Evolutionary conservation across 1,284 basidiomycete species (phyloP).

Genomic region (Boletus albobrunnescens): DNA sequence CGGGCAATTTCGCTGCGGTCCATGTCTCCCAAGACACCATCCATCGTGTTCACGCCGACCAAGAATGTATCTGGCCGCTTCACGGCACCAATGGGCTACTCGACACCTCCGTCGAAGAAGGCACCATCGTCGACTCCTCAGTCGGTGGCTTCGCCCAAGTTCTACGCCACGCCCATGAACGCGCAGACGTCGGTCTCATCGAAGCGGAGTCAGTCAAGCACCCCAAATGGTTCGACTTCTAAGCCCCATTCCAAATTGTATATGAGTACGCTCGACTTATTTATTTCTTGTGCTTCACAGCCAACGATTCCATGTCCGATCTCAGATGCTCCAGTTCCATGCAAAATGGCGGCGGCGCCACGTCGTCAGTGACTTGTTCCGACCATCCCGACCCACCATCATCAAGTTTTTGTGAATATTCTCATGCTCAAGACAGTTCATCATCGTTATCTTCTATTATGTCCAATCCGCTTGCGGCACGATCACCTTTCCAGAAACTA

Average conservation of each 20-base stretch:
- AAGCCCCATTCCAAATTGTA: constrained; percentile 41
- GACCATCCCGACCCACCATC: constrained; percentile 1
- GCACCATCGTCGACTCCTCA: constrained; percentile 54
- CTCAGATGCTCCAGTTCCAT: constrained; percentile 26
- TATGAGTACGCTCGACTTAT: constrained; percentile 57
- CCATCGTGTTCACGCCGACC: constrained; percentile 23
- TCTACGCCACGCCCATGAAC: constrained; percentile 19
- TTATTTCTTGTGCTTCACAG: constrained; percentile 36
- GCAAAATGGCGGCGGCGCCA: constrained; percentile 17
- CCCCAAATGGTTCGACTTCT: constrained; percentile 55
- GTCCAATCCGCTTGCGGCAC: constrained; percentile 50
- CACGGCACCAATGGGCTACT: constrained; percentile 17
- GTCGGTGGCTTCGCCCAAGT: constrained; percentile 39
- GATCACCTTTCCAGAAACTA: constrained; percentile 42
- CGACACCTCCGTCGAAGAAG: constrained; percentile 48
- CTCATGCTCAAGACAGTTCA: constrained; percentile 25
- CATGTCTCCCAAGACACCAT: constrained; percentile 29
- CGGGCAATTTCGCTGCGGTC: constrained; percentile 39
- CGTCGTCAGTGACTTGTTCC: constrained; percentile 26
- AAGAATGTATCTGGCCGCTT: constrained; percentile 21
- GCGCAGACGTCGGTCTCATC: constrained; percentile 10
- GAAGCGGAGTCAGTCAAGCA: constrained; percentile 35
- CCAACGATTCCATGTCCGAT: constrained; percentile 36
- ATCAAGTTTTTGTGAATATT: constrained; percentile 25
- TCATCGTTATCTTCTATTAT: constrained; percentile 45